Conservation (phyloP, 2,329 filamentous ascomycete species). For the Colletotrichum tropicicola region DNA sequence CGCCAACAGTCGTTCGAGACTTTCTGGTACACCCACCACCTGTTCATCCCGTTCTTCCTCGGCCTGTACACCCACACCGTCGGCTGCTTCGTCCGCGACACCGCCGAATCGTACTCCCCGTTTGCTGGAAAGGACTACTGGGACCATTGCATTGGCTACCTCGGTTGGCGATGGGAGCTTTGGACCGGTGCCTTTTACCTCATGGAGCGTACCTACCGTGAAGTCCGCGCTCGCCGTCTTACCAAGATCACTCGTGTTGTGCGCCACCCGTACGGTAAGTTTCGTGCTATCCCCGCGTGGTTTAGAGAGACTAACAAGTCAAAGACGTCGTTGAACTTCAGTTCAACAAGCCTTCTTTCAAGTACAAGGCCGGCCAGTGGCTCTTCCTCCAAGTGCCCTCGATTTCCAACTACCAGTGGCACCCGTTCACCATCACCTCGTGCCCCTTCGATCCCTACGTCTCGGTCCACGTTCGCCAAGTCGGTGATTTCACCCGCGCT, state of each 20-base stretch:
- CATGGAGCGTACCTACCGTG: conserved; percentile 87
- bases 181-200: conserved; percentile 87
- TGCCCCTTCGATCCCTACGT: conserved; percentile 96
- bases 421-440: conserved; percentile 98
- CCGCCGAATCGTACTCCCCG: conserved; percentile 75
- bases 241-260: conserved; percentile 95
- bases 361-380: conserved; percentile 98
- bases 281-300: not conserved
- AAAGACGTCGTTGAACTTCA: conserved; percentile 93
- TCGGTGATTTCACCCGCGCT: conserved; percentile 94
- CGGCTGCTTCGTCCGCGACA: conserved; percentile 95
- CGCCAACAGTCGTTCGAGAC: conserved; percentile 97
- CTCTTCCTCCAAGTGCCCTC: conserved; percentile 94
- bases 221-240: conserved; percentile 82
- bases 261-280: conserved; percentile 89
- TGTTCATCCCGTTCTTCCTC: conserved; percentile 96
- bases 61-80: conserved; percentile 95
- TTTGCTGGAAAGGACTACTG: conserved; percentile 87
- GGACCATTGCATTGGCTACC: conserved; percentile 92
- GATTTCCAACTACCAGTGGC: conserved; percentile 92
- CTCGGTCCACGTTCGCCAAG: conserved; percentile 93
- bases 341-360: conserved; percentile 95
- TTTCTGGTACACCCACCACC: conserved; percentile 99
- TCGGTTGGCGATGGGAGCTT: conserved; percentile 97
- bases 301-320: conserved; percentile 45